phyloP scores from a whole-genome alignment of 257 asterid species.

The Anisodus acutangulus region DNA sequence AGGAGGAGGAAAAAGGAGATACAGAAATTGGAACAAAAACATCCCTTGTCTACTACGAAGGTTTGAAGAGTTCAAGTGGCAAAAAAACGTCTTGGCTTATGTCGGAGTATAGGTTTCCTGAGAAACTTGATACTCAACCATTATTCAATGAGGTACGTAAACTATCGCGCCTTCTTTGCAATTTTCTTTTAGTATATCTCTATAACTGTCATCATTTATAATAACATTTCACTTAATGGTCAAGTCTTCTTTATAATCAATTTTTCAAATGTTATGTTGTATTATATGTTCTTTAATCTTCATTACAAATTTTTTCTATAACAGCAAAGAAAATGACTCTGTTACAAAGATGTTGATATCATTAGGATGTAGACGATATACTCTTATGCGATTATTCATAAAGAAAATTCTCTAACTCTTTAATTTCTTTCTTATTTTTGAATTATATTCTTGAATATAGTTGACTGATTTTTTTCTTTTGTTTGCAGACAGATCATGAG shows the following conservation, averaged over 20 bases:
- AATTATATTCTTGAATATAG: background rate
- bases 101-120: background rate
- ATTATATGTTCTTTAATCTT: no score
- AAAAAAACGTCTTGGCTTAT: conserved; percentile 29
- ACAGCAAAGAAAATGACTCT: no score
- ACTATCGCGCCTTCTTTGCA: background rate
- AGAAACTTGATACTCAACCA: background rate
- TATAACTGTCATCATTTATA: no score
- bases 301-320: no score
- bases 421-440: background rate
- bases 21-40: conserved; percentile 8
- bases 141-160: background rate
- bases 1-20: no score
- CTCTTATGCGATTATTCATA: background rate
- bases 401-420: background rate
- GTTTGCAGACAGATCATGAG: background rate
- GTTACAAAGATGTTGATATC: no score
- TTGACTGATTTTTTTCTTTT: background rate
- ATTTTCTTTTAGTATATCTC: background rate
- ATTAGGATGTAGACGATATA: background rate
- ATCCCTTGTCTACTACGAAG: background rate
- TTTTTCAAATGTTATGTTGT: no score
- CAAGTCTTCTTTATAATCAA: no score
- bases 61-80: background rate
- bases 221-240: no score